Evolutionary conservation across 2,329 filamentous ascomycete genomes (phyloP).

Genomic region (Coniella lustricola): DNA sequence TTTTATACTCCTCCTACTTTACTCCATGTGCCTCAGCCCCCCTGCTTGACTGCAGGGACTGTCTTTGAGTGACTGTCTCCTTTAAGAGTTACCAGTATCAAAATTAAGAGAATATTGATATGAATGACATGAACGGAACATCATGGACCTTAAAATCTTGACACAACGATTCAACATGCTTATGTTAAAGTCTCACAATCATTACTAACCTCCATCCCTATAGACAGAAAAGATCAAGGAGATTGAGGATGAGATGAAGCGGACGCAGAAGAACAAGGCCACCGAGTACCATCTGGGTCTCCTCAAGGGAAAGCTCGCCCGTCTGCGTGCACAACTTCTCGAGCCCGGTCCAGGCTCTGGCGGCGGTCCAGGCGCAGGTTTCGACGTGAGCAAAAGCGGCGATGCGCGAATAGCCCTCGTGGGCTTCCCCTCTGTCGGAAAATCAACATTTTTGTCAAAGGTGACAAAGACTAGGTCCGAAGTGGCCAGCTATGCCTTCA

Average conservation of each 20-base stretch:
- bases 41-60: neutral
- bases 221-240: slow-evolving; percentile 97
- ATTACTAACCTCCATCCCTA: too few relatives aligned
- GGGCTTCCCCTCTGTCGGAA: slow-evolving; percentile 97
- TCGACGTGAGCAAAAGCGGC: slow-evolving; percentile 91
- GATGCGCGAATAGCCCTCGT: slow-evolving; percentile 96
- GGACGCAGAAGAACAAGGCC: slow-evolving; percentile 77
- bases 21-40: neutral
- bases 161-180: too few relatives aligned
- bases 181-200: too few relatives aligned
- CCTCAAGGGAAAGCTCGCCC: slow-evolving; percentile 95
- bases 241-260: slow-evolving; percentile 99
- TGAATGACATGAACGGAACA: too few relatives aligned
- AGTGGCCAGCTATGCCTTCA: slow-evolving; percentile 94
- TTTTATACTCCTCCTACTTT: neutral
- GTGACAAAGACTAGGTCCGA: slow-evolving; percentile 97
- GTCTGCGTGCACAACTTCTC: slow-evolving; percentile 86
- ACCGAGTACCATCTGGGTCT: slow-evolving; percentile 92
- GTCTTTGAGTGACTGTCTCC: too few relatives aligned
- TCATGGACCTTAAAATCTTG: too few relatives aligned
- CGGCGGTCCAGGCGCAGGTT: slow-evolving; percentile 72
- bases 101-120: too few relatives aligned
- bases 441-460: slow-evolving; percentile 97
- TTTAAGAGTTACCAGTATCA: too few relatives aligned
- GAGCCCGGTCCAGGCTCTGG: slow-evolving; percentile 79